These are phyloP conservation scores for Trichophyton verrucosum DNA, from an alignment of 2,329 filamentous ascomycete genomes.

Conservation along the genomic window DNA sequence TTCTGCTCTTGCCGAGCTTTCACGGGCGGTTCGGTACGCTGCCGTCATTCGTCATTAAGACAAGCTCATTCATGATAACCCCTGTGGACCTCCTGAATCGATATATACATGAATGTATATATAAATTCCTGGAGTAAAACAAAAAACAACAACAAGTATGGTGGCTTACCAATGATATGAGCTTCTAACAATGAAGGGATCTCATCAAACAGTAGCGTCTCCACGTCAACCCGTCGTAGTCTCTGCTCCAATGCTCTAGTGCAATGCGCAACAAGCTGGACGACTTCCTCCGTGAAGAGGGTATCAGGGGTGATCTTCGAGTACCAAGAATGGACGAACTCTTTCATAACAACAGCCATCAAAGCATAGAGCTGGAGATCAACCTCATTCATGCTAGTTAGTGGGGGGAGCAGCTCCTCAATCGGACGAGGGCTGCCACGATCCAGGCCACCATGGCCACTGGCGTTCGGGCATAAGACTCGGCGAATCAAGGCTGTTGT, in stretches of 20 bases:
- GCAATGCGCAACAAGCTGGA: conserved; percentile 85
- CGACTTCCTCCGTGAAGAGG: conserved; percentile 71
- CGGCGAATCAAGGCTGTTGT: conserved; percentile 71
- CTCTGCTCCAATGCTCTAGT: conserved; percentile 79
- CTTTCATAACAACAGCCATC: conserved; percentile 75
- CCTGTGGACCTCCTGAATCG: background rate
- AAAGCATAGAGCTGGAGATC: conserved; percentile 89
- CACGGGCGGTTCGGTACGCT: conserved; percentile 63
- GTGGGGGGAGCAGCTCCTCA: conserved; percentile 70
- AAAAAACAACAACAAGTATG: background rate
- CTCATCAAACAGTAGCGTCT: conserved; percentile 74
- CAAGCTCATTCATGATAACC: background rate
- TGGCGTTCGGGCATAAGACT: conserved; percentile 59
- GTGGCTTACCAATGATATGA: conserved; percentile 50
- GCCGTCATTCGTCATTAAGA: conserved; percentile 9
- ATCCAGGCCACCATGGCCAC: conserved; percentile 34
- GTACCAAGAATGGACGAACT: conserved; percentile 92
- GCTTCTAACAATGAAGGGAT: conserved; percentile 67
- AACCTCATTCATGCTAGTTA: conserved; percentile 89
- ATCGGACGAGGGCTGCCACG: conserved; percentile 54
- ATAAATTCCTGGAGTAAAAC: background rate
- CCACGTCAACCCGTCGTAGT: conserved; percentile 67
- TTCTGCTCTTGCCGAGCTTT: conserved; percentile 41
- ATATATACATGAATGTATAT: background rate
- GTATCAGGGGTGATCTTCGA: conserved; percentile 82